phyloP scores from a whole-genome alignment of 1,139 yeast species.

The Suhomyces taliae region DNA sequence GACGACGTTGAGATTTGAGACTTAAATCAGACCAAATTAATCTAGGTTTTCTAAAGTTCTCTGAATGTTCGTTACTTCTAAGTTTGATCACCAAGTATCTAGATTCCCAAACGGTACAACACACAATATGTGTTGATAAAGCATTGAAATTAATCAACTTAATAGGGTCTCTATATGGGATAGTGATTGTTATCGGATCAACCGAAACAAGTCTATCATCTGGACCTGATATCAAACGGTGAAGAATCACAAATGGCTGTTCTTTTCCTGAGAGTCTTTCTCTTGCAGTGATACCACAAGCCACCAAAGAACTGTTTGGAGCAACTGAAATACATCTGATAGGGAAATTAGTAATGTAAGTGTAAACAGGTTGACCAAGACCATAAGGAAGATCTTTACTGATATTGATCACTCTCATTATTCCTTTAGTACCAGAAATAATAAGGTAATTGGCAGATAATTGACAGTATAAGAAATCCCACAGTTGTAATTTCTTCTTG shows the following conservation, averaged over 20 bases:
- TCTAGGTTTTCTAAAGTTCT: conserved; percentile 58
- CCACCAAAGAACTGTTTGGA: conserved; percentile 61
- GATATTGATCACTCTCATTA: conserved; percentile 64
- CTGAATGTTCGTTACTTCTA: conserved; percentile 32
- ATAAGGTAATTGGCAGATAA: conserved; percentile 61
- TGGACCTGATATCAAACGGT: conserved; percentile 39
- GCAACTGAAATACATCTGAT: conserved; percentile 77
- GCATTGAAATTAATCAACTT: conserved; percentile 70
- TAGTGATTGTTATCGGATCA: conserved; percentile 68
- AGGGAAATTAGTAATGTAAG: conserved; percentile 70
- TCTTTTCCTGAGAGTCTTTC: conserved; percentile 70
- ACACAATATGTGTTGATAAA: conserved; percentile 67
- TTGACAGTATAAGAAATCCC: conserved; percentile 71
- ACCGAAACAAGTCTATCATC: conserved; percentile 28
- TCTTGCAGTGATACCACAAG: conserved; percentile 80
- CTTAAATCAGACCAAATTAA: conserved; percentile 47
- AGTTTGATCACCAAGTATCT: conserved; percentile 75
- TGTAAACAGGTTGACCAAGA: conserved; percentile 65
- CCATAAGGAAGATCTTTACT: conserved; percentile 31
- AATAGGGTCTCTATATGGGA: conserved; percentile 85
- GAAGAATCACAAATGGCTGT: conserved; percentile 77
- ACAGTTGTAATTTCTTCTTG: conserved; percentile 35
- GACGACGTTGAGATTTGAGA: conserved; percentile 15
- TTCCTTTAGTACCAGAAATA: conserved; percentile 73
- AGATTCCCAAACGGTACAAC: conserved; percentile 83